A percentile compares a stretch with the other conserved stretches of the same genome.
Conservation (phyloP, 2,329 filamentous ascomycete species). For the Penicillium sp. region DNA sequence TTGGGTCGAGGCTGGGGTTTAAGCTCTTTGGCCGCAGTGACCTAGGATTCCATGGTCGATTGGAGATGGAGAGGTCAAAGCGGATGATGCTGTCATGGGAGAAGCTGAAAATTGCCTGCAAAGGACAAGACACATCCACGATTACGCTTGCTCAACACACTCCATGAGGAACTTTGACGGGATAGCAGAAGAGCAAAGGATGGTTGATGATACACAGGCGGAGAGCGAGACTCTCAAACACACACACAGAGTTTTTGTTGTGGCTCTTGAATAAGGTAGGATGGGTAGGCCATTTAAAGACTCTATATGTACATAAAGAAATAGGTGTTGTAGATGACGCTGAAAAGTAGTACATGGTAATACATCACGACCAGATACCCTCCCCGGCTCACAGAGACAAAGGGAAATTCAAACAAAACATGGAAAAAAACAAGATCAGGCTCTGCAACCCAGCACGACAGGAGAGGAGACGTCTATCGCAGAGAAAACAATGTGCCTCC, state of each 20-base stretch:
- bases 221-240: constrained; percentile 15
- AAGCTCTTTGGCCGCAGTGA: too few species aligned
- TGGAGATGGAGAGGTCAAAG: too few species aligned
- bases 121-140: too few species aligned
- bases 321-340: constrained; percentile 26
- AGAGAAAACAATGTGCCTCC: constrained; percentile 4
- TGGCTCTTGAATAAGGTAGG: constrained; percentile 24
- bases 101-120: too few species aligned
- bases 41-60: too few species aligned
- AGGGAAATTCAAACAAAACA: constrained; percentile 5
- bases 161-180: too few species aligned
- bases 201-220: constrained; percentile 16
- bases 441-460: not conserved
- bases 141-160: too few species aligned
- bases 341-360: constrained; percentile 29
- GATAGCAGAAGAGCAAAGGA: not conserved
- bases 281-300: constrained; percentile 24
- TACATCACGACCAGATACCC: constrained; percentile 28
- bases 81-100: too few species aligned
- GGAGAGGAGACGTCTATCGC: constrained; percentile 8
- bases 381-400: constrained; percentile 21
- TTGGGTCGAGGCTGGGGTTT: too few species aligned
- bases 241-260: constrained; percentile 25
- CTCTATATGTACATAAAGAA: constrained; percentile 28
- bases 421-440: constrained; percentile 6